Evolutionary conservation across 2,329 filamentous ascomycete genomes (phyloP).

Genomic region (Calonectria hongkongensis): DNA sequence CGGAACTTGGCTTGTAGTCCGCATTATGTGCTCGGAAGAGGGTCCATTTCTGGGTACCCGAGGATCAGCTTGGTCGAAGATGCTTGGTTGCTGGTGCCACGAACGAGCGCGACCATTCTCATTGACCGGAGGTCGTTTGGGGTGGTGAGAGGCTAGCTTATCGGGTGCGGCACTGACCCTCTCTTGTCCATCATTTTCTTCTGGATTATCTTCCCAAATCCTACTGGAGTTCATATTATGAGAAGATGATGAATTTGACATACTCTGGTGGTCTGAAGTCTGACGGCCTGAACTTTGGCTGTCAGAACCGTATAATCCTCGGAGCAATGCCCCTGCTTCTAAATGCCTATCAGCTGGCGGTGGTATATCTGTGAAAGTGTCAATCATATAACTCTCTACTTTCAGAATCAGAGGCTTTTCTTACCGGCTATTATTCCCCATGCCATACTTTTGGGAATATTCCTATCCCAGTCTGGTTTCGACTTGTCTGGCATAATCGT

Average conservation of each 20-base stretch:
- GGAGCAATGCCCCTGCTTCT: too few relatives aligned
- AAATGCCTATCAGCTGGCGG: background rate
- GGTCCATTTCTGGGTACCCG: constrained; percentile 48
- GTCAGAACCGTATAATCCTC: too few relatives aligned
- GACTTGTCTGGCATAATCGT: constrained; percentile 29
- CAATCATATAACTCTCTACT: background rate
- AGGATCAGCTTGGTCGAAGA: constrained; percentile 40
- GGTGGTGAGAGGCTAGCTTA: background rate
- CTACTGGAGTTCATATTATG: background rate
- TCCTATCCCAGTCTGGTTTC: constrained; percentile 44
- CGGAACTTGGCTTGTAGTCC: constrained; percentile 59
- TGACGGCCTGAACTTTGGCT: too few relatives aligned
- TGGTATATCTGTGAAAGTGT: background rate
- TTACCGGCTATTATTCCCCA: constrained; percentile 47
- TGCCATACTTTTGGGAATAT: constrained; percentile 42
- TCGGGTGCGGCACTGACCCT: background rate
- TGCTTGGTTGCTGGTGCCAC: constrained; percentile 53
- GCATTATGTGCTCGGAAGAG: constrained; percentile 61
- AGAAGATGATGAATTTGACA: background rate
- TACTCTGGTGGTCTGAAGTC: too few relatives aligned
- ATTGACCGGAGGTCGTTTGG: background rate
- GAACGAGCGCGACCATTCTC: constrained; percentile 33
- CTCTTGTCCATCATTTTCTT: background rate
- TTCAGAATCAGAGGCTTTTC: background rate
- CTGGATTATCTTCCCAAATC: background rate